phyloP scores from a whole-genome alignment of 2,329 filamentous ascomycete species.

The Mycosphaerella arachidis region DNA sequence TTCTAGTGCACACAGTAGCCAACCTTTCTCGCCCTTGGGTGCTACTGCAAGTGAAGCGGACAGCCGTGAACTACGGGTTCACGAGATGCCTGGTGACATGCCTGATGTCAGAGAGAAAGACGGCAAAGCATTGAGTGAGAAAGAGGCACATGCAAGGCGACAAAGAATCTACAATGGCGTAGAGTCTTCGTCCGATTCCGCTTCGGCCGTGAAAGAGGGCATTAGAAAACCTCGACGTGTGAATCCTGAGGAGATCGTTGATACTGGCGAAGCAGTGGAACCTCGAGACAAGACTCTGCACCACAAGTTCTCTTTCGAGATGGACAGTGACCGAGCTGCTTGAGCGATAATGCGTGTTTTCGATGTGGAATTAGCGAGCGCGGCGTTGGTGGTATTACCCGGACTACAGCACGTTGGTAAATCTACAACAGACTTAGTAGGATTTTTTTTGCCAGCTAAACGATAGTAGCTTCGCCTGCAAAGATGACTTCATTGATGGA shows the following conservation, averaged over 20 bases:
- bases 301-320: conserved; percentile 25
- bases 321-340: conserved; percentile 3
- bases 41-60: conserved; percentile 26
- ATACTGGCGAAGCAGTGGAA: conserved; percentile 8
- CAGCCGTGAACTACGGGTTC: conserved; percentile 31
- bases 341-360: background rate
- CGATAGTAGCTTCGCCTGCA: background rate
- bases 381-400: conserved; percentile 2
- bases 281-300: conserved; percentile 13
- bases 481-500: background rate
- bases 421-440: background rate
- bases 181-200: conserved; percentile 24
- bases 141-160: conserved; percentile 44
- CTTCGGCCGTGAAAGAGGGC: conserved; percentile 7
- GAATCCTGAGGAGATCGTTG: conserved; percentile 24
- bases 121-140: conserved; percentile 45
- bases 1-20: conserved; percentile 21
- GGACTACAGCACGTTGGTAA: background rate
- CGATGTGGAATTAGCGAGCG: conserved; percentile 1
- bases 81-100: conserved; percentile 54
- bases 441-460: background rate
- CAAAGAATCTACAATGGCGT: conserved; percentile 46
- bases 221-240: conserved; percentile 19
- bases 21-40: conserved; percentile 23
- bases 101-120: conserved; percentile 49